A percentile compares a stretch with the other conserved stretches of the same genome.
phyloP scores from a whole-genome alignment of 2,329 filamentous ascomycete genomes.

The Intubia oerlemansii region DNA sequence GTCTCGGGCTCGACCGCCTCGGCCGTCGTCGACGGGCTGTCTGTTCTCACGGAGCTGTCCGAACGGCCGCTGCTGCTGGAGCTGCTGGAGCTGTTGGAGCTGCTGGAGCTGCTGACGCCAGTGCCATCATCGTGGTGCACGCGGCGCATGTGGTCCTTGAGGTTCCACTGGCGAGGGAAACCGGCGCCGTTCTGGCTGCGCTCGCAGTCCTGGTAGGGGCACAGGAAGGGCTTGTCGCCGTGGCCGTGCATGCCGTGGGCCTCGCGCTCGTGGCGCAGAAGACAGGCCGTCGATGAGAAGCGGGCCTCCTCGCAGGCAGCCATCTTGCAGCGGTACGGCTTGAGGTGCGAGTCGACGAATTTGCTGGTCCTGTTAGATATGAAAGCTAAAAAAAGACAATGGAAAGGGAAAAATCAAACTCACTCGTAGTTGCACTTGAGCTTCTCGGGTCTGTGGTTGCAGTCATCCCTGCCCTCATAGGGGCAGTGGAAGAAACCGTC shows the following conservation, averaged over 20 bases:
- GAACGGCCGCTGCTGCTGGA: constrained; percentile 6
- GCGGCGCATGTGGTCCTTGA: constrained; percentile 91
- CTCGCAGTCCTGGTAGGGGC: constrained; percentile 73
- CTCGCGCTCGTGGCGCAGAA: constrained; percentile 86
- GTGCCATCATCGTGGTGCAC: constrained; percentile 49
- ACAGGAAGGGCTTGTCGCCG: constrained; percentile 79
- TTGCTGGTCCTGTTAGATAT: constrained; percentile 36
- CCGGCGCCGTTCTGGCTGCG: constrained; percentile 64
- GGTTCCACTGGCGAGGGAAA: constrained; percentile 89
- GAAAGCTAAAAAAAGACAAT: neutral
- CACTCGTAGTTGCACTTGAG: constrained; percentile 99
- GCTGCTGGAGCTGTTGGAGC: constrained; percentile 8
- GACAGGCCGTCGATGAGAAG: constrained; percentile 88
- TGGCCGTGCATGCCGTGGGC: constrained; percentile 92
- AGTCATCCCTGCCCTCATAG: constrained; percentile 47
- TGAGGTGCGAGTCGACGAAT: constrained; percentile 89
- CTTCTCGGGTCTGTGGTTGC: constrained; percentile 82
- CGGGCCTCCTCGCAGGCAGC: constrained; percentile 63
- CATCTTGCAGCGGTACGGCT: constrained; percentile 88
- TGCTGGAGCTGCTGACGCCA: neutral
- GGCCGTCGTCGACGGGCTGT: neutral
- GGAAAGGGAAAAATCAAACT: constrained; percentile 15
- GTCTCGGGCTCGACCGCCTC: constrained; percentile 4
- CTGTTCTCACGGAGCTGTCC: no score
- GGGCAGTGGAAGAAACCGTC: constrained; percentile 92